Percentiles rank a stretch among this genome's conserved stretches.
These are phyloP conservation scores for Psilocybe mexicana DNA, from an alignment of 1,284 basidiomycete species.

Conservation along the genomic window DNA sequence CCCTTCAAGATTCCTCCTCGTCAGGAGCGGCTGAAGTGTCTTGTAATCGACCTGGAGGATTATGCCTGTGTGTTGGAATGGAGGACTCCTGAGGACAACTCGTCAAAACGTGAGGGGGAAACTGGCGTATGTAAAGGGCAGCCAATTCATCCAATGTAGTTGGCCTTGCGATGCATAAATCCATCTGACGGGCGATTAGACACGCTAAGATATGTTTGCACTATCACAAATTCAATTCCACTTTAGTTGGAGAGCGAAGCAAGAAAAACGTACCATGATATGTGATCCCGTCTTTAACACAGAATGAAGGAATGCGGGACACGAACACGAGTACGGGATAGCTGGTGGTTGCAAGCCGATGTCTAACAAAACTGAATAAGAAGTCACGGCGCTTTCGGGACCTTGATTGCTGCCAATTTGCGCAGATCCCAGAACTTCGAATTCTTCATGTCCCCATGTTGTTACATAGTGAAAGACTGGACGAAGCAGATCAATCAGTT, in stretches of 20 bases:
- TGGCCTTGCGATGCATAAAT: conserved; percentile 49
- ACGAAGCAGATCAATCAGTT: neutral
- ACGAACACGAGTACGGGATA: conserved; percentile 64
- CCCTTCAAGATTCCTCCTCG: conserved; percentile 19
- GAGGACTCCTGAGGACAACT: conserved; percentile 40
- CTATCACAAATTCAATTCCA: conserved; percentile 35
- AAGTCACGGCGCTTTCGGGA: conserved; percentile 24
- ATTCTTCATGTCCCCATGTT: conserved; percentile 57
- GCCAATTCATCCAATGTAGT: conserved; percentile 47
- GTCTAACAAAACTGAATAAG: conserved; percentile 60
- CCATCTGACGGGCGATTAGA: conserved; percentile 54
- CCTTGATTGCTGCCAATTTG: conserved; percentile 12
- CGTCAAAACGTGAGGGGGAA: conserved; percentile 1
- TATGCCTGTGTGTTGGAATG: conserved; percentile 52
- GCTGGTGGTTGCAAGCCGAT: conserved; percentile 36
- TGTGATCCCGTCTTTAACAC: conserved; percentile 60
- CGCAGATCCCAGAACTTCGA: conserved; percentile 66
- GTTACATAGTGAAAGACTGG: conserved; percentile 65
- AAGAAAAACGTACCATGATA: conserved; percentile 52
- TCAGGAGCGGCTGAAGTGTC: conserved; percentile 33
- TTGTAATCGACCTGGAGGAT: conserved; percentile 48
- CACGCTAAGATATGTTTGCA: conserved; percentile 79
- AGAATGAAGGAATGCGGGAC: conserved; percentile 67
- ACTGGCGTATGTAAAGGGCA: conserved; percentile 22
- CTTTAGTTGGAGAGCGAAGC: neutral